A percentile compares a stretch with the other conserved stretches of the same genome.
These are phyloP conservation scores for Blechomonas ayalai DNA, from an alignment of 208 protist genomes.

Conservation along the genomic window DNA sequence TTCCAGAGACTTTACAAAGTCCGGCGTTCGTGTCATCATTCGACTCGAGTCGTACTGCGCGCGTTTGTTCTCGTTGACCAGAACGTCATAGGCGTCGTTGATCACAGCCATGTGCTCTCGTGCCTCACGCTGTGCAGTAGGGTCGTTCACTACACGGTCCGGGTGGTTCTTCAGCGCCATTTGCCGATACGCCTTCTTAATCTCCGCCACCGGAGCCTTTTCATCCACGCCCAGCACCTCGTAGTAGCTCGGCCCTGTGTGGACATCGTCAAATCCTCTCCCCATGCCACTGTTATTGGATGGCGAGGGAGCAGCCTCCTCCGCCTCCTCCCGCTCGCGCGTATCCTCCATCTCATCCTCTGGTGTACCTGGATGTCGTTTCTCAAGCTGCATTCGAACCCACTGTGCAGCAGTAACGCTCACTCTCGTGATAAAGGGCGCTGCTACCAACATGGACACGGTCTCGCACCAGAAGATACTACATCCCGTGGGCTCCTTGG, in stretches of 20 bases:
- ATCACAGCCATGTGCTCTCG: slow-evolving; percentile 63
- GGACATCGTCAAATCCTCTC: background rate
- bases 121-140: slow-evolving; percentile 27
- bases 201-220: slow-evolving; percentile 39
- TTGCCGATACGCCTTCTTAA: slow-evolving; percentile 59
- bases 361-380: slow-evolving; percentile 27
- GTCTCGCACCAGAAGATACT: slow-evolving; percentile 54
- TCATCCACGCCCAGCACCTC: slow-evolving; percentile 42
- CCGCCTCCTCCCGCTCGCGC: slow-evolving; percentile 28
- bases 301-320: slow-evolving; percentile 16
- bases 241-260: slow-evolving; percentile 31
- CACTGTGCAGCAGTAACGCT: slow-evolving; percentile 1
- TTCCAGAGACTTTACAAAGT: slow-evolving; percentile 30
- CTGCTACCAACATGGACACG: slow-evolving; percentile 11
- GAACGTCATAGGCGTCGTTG: slow-evolving; percentile 77
- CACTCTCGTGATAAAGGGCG: slow-evolving; percentile 17
- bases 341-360: slow-evolving; percentile 46
- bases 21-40: slow-evolving; percentile 10
- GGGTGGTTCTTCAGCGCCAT: slow-evolving; percentile 62
- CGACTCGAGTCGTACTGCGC: slow-evolving; percentile 53
- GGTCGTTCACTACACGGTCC: slow-evolving; percentile 36
- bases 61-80: slow-evolving; percentile 43
- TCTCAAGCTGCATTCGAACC: slow-evolving; percentile 21
- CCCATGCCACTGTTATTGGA: background rate
- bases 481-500: slow-evolving; percentile 19